A percentile compares a stretch with the other conserved stretches of the same genome.
phyloP scores from a whole-genome alignment of 2,329 filamentous ascomycete genomes.

The Trichoderma pleuroti region DNA sequence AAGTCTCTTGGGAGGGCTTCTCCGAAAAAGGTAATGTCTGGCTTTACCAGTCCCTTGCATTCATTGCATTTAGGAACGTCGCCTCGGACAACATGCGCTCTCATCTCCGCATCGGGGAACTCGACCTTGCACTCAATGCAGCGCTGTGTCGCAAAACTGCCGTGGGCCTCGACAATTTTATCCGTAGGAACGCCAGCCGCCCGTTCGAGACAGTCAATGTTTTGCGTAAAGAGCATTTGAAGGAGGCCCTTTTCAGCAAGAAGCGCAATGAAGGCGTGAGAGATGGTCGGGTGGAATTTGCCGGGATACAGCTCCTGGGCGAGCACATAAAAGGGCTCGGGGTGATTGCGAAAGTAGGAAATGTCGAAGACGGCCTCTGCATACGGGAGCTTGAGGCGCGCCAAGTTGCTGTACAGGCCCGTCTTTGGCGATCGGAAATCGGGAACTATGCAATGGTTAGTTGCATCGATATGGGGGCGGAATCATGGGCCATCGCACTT shows the following conservation, averaged over 20 bases:
- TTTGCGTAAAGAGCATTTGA: constrained; percentile 89
- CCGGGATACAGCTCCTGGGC: constrained; percentile 91
- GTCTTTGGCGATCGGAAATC: constrained; percentile 94
- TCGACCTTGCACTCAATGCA: constrained; percentile 81
- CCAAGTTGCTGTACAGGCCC: constrained; percentile 89
- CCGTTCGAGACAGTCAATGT: constrained; percentile 93
- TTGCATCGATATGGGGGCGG: background rate
- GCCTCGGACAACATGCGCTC: constrained; percentile 60
- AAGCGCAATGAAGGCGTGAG: constrained; percentile 83
- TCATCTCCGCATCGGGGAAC: constrained; percentile 74
- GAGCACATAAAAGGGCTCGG: constrained; percentile 85
- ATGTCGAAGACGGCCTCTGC: constrained; percentile 96
- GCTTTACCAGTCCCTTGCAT: constrained; percentile 82
- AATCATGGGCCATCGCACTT: constrained; percentile 38
- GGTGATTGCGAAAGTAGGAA: constrained; percentile 77
- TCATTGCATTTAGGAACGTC: constrained; percentile 67
- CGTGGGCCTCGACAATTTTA: constrained; percentile 88
- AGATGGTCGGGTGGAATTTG: constrained; percentile 80
- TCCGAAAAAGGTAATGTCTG: constrained; percentile 93
- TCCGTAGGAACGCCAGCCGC: constrained; percentile 77
- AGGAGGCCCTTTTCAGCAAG: constrained; percentile 76
- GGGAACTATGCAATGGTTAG: constrained; percentile 57
- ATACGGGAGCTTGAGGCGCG: constrained; percentile 77
- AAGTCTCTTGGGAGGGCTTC: constrained; percentile 55
- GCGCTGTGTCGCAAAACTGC: constrained; percentile 85